Conservation (phyloP, 2,329 filamentous ascomycete species). For the Fusarium praegraminearum region DNA sequence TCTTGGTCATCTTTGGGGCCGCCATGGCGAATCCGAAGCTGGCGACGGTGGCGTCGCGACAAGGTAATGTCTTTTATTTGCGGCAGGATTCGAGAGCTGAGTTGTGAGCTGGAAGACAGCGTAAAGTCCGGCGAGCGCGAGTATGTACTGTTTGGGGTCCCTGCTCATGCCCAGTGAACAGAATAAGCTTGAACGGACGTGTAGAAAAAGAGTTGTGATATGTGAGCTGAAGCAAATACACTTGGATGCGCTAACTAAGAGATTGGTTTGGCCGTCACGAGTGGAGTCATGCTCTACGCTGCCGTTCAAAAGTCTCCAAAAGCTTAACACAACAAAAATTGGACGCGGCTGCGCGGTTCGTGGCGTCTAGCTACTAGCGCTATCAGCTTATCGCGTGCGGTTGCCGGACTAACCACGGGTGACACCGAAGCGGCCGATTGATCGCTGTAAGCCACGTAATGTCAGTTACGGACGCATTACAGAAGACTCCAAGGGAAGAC, state of each 20-base stretch:
- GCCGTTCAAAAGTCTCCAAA: slow-evolving; percentile 23
- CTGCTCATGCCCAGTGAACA: slow-evolving; percentile 50
- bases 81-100: slow-evolving; percentile 50
- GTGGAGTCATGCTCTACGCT: slow-evolving; percentile 38
- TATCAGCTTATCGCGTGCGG: slow-evolving; percentile 38
- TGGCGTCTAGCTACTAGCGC: slow-evolving; percentile 7
- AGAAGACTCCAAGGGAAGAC: slow-evolving; percentile 14
- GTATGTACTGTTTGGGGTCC: slow-evolving; percentile 55
- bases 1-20: slow-evolving; percentile 85
- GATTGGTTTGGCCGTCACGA: slow-evolving; percentile 30
- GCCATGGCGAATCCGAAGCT: slow-evolving; percentile 63
- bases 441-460: slow-evolving; percentile 33
- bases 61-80: slow-evolving; percentile 45
- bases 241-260: slow-evolving; percentile 32
- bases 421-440: background rate
- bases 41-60: slow-evolving; percentile 46
- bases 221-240: slow-evolving; percentile 20
- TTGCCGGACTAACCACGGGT: slow-evolving; percentile 30
- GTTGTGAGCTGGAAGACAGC: slow-evolving; percentile 54
- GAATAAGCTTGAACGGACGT: background rate
- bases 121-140: slow-evolving; percentile 52
- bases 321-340: slow-evolving; percentile 3
- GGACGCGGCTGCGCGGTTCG: slow-evolving; percentile 17
- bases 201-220: background rate
- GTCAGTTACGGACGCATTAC: slow-evolving; percentile 26